Conservation (phyloP, 345 rosid genomes). For the Gossypium longicalyx region DNA sequence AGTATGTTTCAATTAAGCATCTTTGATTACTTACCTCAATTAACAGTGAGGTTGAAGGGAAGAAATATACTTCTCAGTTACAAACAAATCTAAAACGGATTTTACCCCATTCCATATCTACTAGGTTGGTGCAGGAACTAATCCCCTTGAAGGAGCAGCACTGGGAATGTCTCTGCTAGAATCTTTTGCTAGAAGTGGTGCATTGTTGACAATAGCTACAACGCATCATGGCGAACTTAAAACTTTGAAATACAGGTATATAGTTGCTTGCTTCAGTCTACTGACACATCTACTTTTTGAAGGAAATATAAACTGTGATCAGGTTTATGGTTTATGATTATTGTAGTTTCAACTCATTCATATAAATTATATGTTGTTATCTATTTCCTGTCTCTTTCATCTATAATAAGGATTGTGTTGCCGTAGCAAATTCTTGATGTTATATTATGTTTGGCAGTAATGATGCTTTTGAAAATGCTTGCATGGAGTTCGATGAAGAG, state of each 20-base stretch:
- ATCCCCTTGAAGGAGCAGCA: slow-evolving; percentile 98
- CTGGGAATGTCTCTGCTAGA: slow-evolving; percentile 88
- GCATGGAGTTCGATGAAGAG: slow-evolving; percentile 93
- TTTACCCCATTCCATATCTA: slow-evolving; percentile 7
- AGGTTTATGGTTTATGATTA: not conserved
- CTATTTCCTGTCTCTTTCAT: not conserved
- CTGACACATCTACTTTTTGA: not conserved
- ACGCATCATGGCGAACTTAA: slow-evolving; percentile 94
- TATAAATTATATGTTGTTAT: not conserved
- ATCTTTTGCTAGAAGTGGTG: slow-evolving; percentile 69
- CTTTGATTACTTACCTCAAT: not conserved
- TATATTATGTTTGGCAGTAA: slow-evolving; percentile 42
- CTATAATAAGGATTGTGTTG: not conserved
- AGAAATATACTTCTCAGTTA: slow-evolving; percentile 1
- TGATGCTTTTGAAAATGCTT: slow-evolving; percentile 81
- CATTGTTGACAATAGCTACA: slow-evolving; percentile 82
- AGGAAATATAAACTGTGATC: slow-evolving; percentile 4
- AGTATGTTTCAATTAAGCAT: slow-evolving; percentile 43
- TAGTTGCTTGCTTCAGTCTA: slow-evolving; percentile 1
- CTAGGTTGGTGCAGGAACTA: slow-evolving; percentile 95
- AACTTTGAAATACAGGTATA: slow-evolving; percentile 83
- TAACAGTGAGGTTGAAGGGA: not conserved
- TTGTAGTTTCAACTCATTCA: not conserved
- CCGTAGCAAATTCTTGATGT: slow-evolving; percentile 11
- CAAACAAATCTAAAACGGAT: slow-evolving; percentile 6